Base-by-base conservation (phyloP, 257 asterid genomes). In the Solanum ossicruentum region DNA sequence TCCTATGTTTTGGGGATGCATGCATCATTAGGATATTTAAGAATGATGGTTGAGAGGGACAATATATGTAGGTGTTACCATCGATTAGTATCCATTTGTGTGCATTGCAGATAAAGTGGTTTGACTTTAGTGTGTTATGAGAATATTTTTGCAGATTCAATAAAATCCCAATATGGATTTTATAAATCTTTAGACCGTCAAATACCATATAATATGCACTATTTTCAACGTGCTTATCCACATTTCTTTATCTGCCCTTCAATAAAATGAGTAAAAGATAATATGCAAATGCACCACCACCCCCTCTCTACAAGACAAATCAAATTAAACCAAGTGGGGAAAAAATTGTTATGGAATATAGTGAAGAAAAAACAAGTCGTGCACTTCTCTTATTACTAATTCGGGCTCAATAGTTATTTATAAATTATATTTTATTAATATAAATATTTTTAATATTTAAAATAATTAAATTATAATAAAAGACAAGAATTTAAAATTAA, bases 11-110 rank as follows among this genome's bases (percentile, higher is more conserved):
- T 58, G 12, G 17, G 45, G 16, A 55, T 49, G 32, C 9, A 85
- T 15, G 51, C 17, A 83, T 36, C 41, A 26, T 12, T 8, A 43
- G 65, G 81, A 86, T 89, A 81, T 28, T 41, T 58, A 54, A 83
- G 86, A 87, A 83, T 86, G 61, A 58, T 8, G 52, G 32, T 12
- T 4, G 63, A 73, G 23, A 49, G 61, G 21, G 26, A 20, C 47
- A 56, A 45, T 45, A 80, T 54, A 52, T 57, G 86, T 39, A 56
- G 49, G 84, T 85, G 84, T 88, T 63, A 39, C 81, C 72, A 80
- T 79, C 17, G 43, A 15, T 65, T 65, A 61, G 57, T 1, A 72
- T 55, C 86, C 89, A 85, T 18, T 80, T 88, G 87, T 78, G 36
- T 84, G 83, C 86, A 66, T 21, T 26, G 23, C 28, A 61, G 81